phyloP scores from a whole-genome alignment of 176 grass and related monocot genomes.

The Eremochloa ophiuroides region DNA sequence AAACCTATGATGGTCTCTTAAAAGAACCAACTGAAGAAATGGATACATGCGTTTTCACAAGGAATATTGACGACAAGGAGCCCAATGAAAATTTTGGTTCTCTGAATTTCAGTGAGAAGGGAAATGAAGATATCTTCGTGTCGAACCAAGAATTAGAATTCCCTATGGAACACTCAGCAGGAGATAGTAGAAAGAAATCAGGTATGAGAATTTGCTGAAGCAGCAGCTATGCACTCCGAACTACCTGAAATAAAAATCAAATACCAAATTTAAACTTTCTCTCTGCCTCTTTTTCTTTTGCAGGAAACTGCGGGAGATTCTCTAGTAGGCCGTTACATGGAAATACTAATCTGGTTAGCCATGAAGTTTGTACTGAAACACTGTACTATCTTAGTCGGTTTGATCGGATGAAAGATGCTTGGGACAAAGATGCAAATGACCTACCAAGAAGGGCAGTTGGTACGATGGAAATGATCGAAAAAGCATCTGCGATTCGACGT shows the following conservation, averaged over 20 bases:
- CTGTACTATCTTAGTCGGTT: conserved; percentile 23
- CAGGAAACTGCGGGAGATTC: background rate
- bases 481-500: background rate
- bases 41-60: background rate
- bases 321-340: background rate
- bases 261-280: background rate
- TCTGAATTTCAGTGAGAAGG: background rate
- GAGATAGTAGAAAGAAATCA: background rate
- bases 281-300: background rate
- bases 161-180: background rate
- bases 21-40: conserved; percentile 1
- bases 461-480: conserved; percentile 13
- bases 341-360: background rate
- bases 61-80: background rate
- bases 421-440: background rate
- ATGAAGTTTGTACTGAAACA: conserved; percentile 9
- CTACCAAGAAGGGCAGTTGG: conserved; percentile 13
- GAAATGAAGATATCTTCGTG: background rate
- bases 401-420: background rate
- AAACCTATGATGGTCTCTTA: background rate
- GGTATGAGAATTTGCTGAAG: conserved; percentile 8
- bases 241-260: background rate
- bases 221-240: background rate
- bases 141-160: background rate
- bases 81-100: background rate